phyloP scores from a whole-genome alignment of 257 asterid genomes.

The Capsicum baccatum region DNA sequence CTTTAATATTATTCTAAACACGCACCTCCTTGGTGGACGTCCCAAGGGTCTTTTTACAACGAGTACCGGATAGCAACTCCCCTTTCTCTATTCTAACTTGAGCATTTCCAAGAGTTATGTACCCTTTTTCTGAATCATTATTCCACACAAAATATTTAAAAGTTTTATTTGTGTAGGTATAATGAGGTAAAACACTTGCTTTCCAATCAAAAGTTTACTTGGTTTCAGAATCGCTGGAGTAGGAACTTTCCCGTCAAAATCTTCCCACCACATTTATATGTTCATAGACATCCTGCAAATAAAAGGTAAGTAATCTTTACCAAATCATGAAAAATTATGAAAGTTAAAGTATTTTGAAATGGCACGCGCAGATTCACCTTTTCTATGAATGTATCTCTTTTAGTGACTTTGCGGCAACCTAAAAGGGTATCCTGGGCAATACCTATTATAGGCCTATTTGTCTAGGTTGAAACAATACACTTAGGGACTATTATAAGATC shows the following conservation, averaged over 20 bases:
- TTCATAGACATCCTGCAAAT: constrained; percentile 93
- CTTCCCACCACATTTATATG: constrained; percentile 99
- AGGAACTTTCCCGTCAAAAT: constrained; percentile 97
- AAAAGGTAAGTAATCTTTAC: constrained; percentile 17
- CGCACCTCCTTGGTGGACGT: constrained; percentile 51
- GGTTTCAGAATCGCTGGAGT: constrained; percentile 97
- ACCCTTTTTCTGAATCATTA: constrained; percentile 80
- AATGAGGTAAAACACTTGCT: constrained; percentile 91
- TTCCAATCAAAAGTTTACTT: constrained; percentile 98
- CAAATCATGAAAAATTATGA: not conserved
- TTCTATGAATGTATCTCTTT: constrained; percentile 95
- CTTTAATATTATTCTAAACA: no score
- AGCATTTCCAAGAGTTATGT: constrained; percentile 95
- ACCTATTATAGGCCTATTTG: constrained; percentile 98
- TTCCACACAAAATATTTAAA: constrained; percentile 88
- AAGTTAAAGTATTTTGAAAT: constrained; percentile 4
- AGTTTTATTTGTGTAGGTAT: constrained; percentile 95
- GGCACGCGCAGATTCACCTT: constrained; percentile 54
- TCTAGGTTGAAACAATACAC: constrained; percentile 93
- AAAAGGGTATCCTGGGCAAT: constrained; percentile 96
- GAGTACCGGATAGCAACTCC: constrained; percentile 91
- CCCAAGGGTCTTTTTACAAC: constrained; percentile 97
- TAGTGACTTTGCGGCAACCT: constrained; percentile 96
- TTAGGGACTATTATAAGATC: constrained; percentile 99
- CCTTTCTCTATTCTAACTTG: constrained; percentile 96